Base-by-base conservation (phyloP, 345 rosid genomes). In the Brassica carinata region DNA sequence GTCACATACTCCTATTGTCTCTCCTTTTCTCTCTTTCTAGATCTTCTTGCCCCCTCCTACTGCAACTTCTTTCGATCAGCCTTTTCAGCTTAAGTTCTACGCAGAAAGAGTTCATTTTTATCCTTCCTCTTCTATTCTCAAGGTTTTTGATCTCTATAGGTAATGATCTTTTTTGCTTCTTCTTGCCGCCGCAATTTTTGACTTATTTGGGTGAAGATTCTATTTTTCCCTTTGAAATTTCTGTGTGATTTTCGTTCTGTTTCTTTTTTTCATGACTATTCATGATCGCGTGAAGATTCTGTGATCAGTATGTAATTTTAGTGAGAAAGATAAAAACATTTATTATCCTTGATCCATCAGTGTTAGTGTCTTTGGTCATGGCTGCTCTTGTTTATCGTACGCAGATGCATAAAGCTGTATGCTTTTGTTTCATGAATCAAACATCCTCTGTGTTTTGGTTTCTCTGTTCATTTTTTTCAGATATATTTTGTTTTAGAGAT, bases 1-100 rank as follows among this genome's bases (percentile, higher is more conserved):
- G 77, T 80, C 83, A 53, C 77, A 69, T 69, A 38, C 79, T 75
- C 63, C 66, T 76, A 76, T 76, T 65, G 55, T 81, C 69, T 65
- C 72, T 55, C 48, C 27, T 43, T 14, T 45, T 5, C 31, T 69
- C 51, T 68, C 65, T 38, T 58, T 69, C 68, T 75, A 71, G 26
- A 71, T 72, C 77, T 63, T 73, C 69, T 72, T 62, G 29, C 63
- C 4, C 23, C 55, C 2, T 2, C 13, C 14, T 7, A 7, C 64
- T 14, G 2, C 51, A 70, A 43, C 15, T 13, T 58, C 69, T 66
- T n/a, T 5, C 11, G 10, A 64, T 71, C 80, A 40, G 2, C 3
- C 23, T 69, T 11, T 48, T 48, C 6, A 43, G 29, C 69, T 71
- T 70, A 27, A 8, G 58, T 11, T 71, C 66, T 27, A 57, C 38